A percentile compares a stretch with the other conserved stretches of the same genome.
Evolutionary conservation across 345 rosid species (phyloP).

Genomic region (Capsella bursapastoris): DNA sequence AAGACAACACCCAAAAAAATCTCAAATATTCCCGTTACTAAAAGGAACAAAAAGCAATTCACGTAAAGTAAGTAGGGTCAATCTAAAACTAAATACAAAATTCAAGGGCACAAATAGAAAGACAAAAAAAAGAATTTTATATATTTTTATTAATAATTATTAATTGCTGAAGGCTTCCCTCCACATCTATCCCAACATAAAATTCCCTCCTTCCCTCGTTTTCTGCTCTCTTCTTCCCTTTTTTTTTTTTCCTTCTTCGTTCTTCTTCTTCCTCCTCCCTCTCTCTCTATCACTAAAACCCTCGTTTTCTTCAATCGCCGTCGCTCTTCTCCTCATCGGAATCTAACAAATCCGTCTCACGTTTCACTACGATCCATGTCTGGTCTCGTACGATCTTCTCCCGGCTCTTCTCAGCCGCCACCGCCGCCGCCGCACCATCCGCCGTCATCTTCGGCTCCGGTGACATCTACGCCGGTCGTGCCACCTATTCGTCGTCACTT

Average conservation of each 20-base stretch:
- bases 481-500: slow-evolving; percentile 77
- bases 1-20: no score
- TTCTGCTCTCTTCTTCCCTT: slow-evolving; percentile 49
- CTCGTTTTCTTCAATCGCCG: slow-evolving; percentile 29
- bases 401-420: slow-evolving; percentile 47
- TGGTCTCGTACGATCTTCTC: slow-evolving; percentile 57
- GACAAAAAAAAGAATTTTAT: not conserved
- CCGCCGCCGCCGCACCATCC: slow-evolving; percentile 47
- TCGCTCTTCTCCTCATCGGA: slow-evolving; percentile 46
- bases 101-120: slow-evolving; percentile 37
- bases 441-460: slow-evolving; percentile 41
- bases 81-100: slow-evolving; percentile 25
- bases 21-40: slow-evolving; percentile 25
- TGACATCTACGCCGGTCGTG: slow-evolving; percentile 55
- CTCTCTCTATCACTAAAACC: slow-evolving; percentile 39
- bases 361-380: slow-evolving; percentile 52
- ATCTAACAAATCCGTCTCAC: slow-evolving; percentile 45
- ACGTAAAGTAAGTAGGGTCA: slow-evolving; percentile 41
- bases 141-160: not conserved
- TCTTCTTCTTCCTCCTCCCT: not conserved
- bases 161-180: slow-evolving; percentile 56
- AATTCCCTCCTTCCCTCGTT: slow-evolving; percentile 83
- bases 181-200: slow-evolving; percentile 72
- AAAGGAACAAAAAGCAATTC: slow-evolving; percentile 3
- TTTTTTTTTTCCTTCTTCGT: slow-evolving; percentile 26